Conservation (phyloP, 83 land plant genomes). For the Larix sibirica region DNA sequence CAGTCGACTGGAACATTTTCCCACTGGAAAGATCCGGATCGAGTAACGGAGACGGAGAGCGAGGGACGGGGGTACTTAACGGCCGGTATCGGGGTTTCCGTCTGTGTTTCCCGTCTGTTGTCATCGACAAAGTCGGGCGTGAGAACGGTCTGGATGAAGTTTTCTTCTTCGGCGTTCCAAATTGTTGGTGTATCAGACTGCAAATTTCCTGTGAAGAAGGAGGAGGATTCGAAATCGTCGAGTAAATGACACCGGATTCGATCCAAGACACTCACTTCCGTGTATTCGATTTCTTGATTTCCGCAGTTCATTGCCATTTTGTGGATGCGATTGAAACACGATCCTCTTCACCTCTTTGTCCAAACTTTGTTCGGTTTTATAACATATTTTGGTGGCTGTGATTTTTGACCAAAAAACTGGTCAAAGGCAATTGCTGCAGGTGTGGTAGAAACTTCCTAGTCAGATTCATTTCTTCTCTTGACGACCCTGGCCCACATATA, state of each 20-base stretch:
- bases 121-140: neutral
- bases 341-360: too few relatives aligned
- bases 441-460: too few relatives aligned
- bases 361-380: too few relatives aligned
- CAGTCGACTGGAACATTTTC: neutral
- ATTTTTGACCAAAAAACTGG: too few relatives aligned
- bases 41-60: neutral
- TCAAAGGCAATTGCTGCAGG: too few relatives aligned
- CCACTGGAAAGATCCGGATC: neutral
- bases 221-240: neutral
- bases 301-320: too few relatives aligned
- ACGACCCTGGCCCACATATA: too few relatives aligned
- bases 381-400: too few relatives aligned
- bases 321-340: too few relatives aligned
- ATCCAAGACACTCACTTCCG: neutral
- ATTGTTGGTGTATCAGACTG: too few relatives aligned
- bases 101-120: neutral
- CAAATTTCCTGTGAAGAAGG: neutral
- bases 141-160: neutral
- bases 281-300: too few relatives aligned
- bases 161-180: neutral
- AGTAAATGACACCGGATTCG: neutral
- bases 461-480: too few relatives aligned
- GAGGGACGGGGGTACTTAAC: neutral
- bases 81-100: neutral